Conservation (phyloP, 1,284 basidiomycete species). For the Irpex sp. region DNA sequence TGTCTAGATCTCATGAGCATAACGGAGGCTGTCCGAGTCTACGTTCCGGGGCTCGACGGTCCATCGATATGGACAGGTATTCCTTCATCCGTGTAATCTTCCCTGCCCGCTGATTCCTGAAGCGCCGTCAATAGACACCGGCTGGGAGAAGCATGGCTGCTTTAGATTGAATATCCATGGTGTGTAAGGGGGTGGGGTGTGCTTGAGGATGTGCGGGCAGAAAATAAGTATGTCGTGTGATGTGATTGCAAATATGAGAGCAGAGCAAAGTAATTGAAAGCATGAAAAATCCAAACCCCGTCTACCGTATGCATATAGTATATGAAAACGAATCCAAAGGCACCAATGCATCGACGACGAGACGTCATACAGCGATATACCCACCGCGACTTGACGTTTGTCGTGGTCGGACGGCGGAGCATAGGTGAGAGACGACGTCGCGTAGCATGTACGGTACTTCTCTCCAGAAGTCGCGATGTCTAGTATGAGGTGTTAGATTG, state of each 20-base stretch:
- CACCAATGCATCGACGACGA: not conserved
- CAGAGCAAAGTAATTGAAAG: no score
- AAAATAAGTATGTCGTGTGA: no score
- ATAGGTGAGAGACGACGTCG: constrained; percentile 73
- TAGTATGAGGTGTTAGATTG: constrained; percentile 25
- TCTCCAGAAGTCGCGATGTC: constrained; percentile 84
- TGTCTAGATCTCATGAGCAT: not conserved
- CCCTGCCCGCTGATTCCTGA: not conserved
- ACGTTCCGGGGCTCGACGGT: not conserved
- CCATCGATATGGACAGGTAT: constrained; percentile 3
- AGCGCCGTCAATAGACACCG: not conserved
- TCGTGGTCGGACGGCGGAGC: constrained; percentile 64
- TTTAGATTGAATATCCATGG: no score
- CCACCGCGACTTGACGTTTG: constrained; percentile 61
- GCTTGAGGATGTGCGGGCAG: no score
- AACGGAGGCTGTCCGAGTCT: no score
- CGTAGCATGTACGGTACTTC: constrained; percentile 82
- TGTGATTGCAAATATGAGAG: no score
- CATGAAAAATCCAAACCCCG: no score
- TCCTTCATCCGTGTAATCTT: not conserved
- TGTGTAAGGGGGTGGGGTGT: no score
- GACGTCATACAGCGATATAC: constrained; percentile 67
- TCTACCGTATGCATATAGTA: no score
- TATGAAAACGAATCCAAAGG: no score
- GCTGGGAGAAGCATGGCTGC: no score